Evolutionary conservation across 2,329 filamentous ascomycete genomes (phyloP).

Genomic region (Emydomyces testavorans): DNA sequence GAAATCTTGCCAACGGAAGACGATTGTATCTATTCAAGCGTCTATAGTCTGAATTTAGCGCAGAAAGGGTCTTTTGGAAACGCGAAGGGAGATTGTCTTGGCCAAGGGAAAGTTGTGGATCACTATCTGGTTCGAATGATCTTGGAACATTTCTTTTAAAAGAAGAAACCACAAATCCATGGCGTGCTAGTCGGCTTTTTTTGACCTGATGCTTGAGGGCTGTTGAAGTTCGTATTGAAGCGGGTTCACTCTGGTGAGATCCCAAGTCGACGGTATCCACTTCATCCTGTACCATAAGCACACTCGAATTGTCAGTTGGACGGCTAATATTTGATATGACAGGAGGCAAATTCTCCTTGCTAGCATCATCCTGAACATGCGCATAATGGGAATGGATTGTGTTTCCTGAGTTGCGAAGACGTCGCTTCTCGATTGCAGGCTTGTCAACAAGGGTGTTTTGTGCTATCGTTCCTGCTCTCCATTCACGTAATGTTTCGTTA

Average conservation of each 20-base stretch:
- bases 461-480: constrained; percentile 39
- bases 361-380: background rate
- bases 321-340: background rate
- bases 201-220: background rate
- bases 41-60: constrained; percentile 25
- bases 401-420: background rate
- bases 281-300: background rate
- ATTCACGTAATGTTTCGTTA: constrained; percentile 38
- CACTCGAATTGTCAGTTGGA: background rate
- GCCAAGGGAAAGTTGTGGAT: constrained; percentile 15
- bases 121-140: constrained; percentile 27
- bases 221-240: background rate
- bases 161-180: constrained; percentile 28
- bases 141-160: constrained; percentile 27
- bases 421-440: background rate
- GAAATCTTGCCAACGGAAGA: constrained; percentile 29
- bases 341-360: background rate
- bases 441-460: background rate
- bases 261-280: background rate
- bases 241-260: background rate
- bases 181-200: constrained; percentile 25
- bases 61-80: constrained; percentile 26
- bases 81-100: constrained; percentile 17
- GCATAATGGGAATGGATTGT: background rate
- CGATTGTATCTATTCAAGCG: constrained; percentile 17